These are phyloP conservation scores for Poronia punctata DNA, from an alignment of 495 filamentous ascomycete genomes.

Conservation along the genomic window DNA sequence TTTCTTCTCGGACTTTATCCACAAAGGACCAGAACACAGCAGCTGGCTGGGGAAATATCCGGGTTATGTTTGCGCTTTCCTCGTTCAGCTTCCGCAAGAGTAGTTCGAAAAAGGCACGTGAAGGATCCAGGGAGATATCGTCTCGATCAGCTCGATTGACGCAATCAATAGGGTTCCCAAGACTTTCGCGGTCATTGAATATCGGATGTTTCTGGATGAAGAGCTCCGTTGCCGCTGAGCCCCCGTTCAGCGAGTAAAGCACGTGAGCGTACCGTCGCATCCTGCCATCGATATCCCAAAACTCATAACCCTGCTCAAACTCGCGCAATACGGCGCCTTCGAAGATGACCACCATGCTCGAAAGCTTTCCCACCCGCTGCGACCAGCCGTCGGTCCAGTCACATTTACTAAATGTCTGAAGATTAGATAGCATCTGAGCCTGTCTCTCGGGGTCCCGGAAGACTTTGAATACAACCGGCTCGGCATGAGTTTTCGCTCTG, in stretches of 20 bases:
- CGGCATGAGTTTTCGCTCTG: conserved; percentile 62
- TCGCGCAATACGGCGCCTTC: conserved; percentile 85
- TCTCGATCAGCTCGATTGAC: conserved; percentile 58
- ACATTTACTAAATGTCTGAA: conserved; percentile 68
- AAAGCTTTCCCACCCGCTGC: conserved; percentile 61
- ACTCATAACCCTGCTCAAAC: conserved; percentile 85
- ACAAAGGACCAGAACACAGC: conserved; percentile 71
- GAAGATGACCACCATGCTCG: conserved; percentile 72
- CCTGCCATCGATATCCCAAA: conserved; percentile 78
- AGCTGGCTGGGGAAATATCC: conserved; percentile 72
- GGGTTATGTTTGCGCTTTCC: conserved; percentile 73
- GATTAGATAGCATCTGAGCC: conserved; percentile 76
- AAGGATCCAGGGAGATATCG: conserved; percentile 65
- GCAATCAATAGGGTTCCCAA: conserved; percentile 77
- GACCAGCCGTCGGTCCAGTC: conserved; percentile 71
- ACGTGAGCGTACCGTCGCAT: conserved; percentile 89
- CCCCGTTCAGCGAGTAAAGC: conserved; percentile 74
- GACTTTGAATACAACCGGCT: conserved; percentile 75
- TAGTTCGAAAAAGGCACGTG: conserved; percentile 70
- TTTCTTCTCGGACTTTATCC: conserved; percentile 74
- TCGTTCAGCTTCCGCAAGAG: conserved; percentile 72
- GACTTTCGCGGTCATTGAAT: conserved; percentile 60
- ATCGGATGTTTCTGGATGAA: conserved; percentile 86
- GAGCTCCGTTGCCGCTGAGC: conserved; percentile 65
- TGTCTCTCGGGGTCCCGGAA: conserved; percentile 85